Percentiles rank a stretch among this genome's conserved stretches.
These are phyloP conservation scores for Sporothrix phasma DNA, from an alignment of 2,329 filamentous ascomycete species.

Conservation along the genomic window DNA sequence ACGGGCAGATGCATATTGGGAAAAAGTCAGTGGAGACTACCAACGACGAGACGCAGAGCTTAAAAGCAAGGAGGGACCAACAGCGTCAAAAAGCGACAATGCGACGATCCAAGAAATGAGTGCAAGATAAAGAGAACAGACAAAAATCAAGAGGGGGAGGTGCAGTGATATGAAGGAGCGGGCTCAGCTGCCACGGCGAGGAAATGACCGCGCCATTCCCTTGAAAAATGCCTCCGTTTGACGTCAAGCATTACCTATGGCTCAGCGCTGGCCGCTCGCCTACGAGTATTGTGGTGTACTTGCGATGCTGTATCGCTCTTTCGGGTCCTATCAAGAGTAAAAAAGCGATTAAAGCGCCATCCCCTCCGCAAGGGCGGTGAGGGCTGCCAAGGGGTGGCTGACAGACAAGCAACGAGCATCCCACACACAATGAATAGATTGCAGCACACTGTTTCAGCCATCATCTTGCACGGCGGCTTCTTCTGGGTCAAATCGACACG, in stretches of 20 bases:
- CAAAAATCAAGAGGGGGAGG: not conserved
- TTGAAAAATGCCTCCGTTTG: constrained; percentile 1
- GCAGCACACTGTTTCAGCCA: too few species aligned
- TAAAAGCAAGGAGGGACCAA: not conserved
- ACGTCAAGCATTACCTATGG: not conserved
- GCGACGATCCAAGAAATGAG: not conserved
- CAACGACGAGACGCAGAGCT: not conserved
- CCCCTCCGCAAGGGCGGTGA: not conserved
- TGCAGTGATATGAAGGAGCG: not conserved
- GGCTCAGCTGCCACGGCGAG: not conserved
- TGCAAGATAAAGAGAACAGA: not conserved
- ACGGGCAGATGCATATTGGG: not conserved
- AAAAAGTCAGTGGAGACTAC: not conserved
- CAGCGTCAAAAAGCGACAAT: not conserved
- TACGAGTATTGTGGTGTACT: not conserved
- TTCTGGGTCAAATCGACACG: too few species aligned
- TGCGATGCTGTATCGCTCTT: not conserved
- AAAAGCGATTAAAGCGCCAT: constrained; percentile 4
- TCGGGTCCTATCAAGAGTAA: not conserved
- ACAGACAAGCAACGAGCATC: not conserved
- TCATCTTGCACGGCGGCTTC: too few species aligned
- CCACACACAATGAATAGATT: not conserved
- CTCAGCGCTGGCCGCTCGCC: not conserved
- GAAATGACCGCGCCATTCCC: not conserved
- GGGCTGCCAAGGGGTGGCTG: not conserved